Percentiles rank a stretch among this genome's conserved stretches.
These are phyloP conservation scores for Globisporangium okanoganense DNA, from an alignment of 352 stramenopile genomes.

Conservation along the genomic window DNA sequence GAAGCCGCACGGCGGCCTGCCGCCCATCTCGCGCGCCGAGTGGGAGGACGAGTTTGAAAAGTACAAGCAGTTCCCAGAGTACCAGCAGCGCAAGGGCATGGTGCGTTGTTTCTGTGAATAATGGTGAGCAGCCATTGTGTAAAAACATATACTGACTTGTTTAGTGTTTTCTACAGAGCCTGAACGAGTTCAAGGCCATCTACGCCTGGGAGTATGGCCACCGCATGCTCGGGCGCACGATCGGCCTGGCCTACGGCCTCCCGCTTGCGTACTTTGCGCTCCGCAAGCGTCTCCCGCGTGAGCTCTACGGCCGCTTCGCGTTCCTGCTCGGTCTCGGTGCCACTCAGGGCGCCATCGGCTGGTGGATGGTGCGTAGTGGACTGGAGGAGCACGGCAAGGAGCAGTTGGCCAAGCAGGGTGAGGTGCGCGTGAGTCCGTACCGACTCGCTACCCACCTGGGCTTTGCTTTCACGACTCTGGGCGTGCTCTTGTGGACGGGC, in stretches of 20 bases:
- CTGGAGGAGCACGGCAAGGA: constrained; percentile 91
- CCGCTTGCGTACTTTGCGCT: constrained; percentile 93
- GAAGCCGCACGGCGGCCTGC: constrained; percentile 93
- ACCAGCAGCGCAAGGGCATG: constrained; percentile 92
- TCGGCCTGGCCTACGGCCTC: constrained; percentile 92
- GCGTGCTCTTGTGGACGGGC: constrained; percentile 93
- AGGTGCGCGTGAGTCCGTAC: constrained; percentile 98
- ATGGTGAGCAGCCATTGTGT: not conserved
- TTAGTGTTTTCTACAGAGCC: constrained; percentile 51
- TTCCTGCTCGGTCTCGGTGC: constrained; percentile 63
- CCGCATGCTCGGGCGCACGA: constrained; percentile 95
- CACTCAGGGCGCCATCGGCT: constrained; percentile 89
- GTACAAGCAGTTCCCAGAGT: constrained; percentile 99
- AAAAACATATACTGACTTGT: not conserved
- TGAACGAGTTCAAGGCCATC: constrained; percentile 99
- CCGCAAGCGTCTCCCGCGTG: constrained; percentile 69
- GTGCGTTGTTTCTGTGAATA: constrained; percentile 26
- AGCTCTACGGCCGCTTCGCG: constrained; percentile 67
- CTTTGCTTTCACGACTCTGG: constrained; percentile 97
- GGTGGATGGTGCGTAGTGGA: constrained; percentile 99
- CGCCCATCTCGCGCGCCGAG: constrained; percentile 89
- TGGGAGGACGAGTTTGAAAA: constrained; percentile 97
- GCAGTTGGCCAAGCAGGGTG: constrained; percentile 76
- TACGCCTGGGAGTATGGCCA: constrained; percentile 97
- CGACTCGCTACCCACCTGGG: constrained; percentile 95